These are phyloP conservation scores for Citeromyces hawaiiensis DNA, from an alignment of 1,139 yeast genomes.

Conservation along the genomic window DNA sequence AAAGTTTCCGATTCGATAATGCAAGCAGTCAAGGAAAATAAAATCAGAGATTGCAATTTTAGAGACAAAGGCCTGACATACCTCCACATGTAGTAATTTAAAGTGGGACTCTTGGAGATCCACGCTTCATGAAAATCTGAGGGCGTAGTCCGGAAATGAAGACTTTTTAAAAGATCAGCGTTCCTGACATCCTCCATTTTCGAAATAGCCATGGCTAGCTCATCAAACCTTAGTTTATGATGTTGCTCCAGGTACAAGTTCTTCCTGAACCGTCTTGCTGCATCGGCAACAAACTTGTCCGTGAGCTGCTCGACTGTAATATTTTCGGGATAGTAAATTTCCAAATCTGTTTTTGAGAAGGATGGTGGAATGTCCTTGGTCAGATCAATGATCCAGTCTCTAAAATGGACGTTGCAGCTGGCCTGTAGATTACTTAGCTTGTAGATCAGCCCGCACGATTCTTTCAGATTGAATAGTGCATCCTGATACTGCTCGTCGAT, in stretches of 20 bases:
- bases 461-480: conserved; percentile 47
- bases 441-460: conserved; percentile 49
- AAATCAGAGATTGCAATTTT: conserved; percentile 22
- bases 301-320: neutral
- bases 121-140: conserved; percentile 17
- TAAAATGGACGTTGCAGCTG: conserved; percentile 9
- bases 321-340: neutral
- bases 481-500: conserved; percentile 55
- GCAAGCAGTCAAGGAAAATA: conserved; percentile 35
- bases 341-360: neutral
- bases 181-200: conserved; percentile 28
- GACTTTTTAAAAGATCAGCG: conserved; percentile 23
- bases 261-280: neutral
- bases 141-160: conserved; percentile 16
- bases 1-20: conserved; percentile 63
- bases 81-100: conserved; percentile 24
- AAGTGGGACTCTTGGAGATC: conserved; percentile 17
- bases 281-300: neutral
- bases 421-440: conserved; percentile 21
- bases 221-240: neutral
- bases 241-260: neutral
- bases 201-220: conserved; percentile 14
- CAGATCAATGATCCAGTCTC: conserved; percentile 17
- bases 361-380: conserved; percentile 11
- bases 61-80: conserved; percentile 32